Percentiles rank a stretch among this genome's conserved stretches.
phyloP scores from a whole-genome alignment of 768 basidiomycete genomes.

The Tremella fuciformis region DNA sequence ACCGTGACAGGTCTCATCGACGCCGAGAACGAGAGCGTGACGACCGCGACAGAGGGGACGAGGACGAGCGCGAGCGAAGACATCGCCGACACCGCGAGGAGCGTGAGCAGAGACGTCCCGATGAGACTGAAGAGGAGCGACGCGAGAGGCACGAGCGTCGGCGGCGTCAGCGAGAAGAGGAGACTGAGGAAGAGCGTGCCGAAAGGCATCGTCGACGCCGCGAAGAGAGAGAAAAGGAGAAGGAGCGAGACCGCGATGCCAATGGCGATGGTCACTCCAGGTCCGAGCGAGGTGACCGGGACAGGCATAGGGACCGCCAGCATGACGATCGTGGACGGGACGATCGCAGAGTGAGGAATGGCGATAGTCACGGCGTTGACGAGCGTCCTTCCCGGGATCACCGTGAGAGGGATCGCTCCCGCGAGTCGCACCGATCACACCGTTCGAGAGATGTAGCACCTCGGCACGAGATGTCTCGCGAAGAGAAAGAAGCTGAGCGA shows the following conservation, averaged over 20 bases:
- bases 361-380: neutral
- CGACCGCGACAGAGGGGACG: slow-evolving; percentile 11
- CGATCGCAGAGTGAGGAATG: slow-evolving; percentile 17
- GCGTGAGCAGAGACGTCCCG: slow-evolving; percentile 8
- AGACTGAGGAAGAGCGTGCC: slow-evolving; percentile 26
- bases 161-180: slow-evolving; percentile 14
- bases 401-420: slow-evolving; percentile 28
- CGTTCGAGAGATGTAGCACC: slow-evolving; percentile 17
- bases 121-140: slow-evolving; percentile 30
- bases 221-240: slow-evolving; percentile 13
- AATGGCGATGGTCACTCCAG: neutral
- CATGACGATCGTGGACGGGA: slow-evolving; percentile 16
- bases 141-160: slow-evolving; percentile 18
- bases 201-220: slow-evolving; percentile 23
- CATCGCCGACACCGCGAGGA: slow-evolving; percentile 19
- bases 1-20: slow-evolving; percentile 52
- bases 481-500: slow-evolving; percentile 43
- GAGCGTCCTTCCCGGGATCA: too few species aligned
- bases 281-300: slow-evolving; percentile 44
- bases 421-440: slow-evolving; percentile 30
- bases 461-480: slow-evolving; percentile 34
- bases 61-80: slow-evolving; percentile 11
- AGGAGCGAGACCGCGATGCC: slow-evolving; percentile 54
- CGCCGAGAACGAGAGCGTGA: slow-evolving; percentile 21
- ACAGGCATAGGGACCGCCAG: slow-evolving; percentile 54